Evolutionary conservation across 768 basidiomycete species (phyloP).

Genomic region (Boletus rubropictus): DNA sequence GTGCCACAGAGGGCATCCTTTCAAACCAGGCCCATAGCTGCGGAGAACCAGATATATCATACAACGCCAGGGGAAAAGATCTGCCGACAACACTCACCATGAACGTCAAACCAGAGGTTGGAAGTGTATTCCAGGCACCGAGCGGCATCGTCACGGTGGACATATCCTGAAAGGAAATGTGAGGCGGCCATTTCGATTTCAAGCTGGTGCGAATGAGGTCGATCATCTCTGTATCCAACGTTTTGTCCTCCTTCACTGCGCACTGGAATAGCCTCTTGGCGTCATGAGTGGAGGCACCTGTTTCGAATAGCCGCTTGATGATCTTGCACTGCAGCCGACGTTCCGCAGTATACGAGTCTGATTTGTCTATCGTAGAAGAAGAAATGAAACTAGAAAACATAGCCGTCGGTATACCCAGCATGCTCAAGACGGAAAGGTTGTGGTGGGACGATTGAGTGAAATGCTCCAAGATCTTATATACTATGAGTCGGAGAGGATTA

Average conservation of each 20-base stretch:
- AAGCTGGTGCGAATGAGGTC: slow-evolving; percentile 67
- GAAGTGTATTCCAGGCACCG: slow-evolving; percentile 47
- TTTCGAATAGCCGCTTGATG: slow-evolving; percentile 62
- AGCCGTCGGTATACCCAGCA: slow-evolving; percentile 47
- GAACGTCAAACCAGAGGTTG: slow-evolving; percentile 62
- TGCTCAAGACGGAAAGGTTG: slow-evolving; percentile 64
- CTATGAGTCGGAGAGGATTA: slow-evolving; percentile 42
- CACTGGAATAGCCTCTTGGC: slow-evolving; percentile 60
- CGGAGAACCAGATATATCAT: background rate
- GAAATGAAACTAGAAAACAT: slow-evolving; percentile 36
- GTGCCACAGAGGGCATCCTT: slow-evolving; percentile 32
- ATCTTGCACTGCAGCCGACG: slow-evolving; percentile 56
- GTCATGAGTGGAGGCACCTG: slow-evolving; percentile 63
- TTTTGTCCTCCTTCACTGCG: slow-evolving; percentile 43
- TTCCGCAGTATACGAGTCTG: slow-evolving; percentile 30
- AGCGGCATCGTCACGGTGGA: slow-evolving; percentile 48
- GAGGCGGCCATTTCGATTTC: slow-evolving; percentile 73
- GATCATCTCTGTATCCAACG: slow-evolving; percentile 57
- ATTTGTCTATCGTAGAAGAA: slow-evolving; percentile 16
- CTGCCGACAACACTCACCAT: slow-evolving; percentile 41
- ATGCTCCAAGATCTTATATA: slow-evolving; percentile 59
- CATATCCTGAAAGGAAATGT: slow-evolving; percentile 60
- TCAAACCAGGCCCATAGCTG: slow-evolving; percentile 50
- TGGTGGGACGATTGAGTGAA: slow-evolving; percentile 57
- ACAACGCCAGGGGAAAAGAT: background rate